phyloP scores from a whole-genome alignment of 2,329 filamentous ascomycete genomes.

The Elsinoe australis region DNA sequence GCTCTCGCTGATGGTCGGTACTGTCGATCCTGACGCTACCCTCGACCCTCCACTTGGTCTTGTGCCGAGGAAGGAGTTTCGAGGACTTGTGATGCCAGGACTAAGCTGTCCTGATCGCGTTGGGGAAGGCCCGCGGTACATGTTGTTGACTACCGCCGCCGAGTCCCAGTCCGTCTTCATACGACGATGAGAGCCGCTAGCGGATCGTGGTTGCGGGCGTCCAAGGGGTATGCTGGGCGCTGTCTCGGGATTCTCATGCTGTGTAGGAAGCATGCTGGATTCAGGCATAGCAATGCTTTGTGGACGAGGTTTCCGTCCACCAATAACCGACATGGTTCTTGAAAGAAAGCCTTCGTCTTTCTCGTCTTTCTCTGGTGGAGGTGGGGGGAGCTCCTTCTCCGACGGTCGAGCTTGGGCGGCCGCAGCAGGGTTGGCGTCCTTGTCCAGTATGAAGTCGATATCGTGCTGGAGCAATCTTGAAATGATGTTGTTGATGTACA shows the following conservation, averaged over 20 bases:
- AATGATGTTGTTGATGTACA: conserved; percentile 99
- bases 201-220: conserved; percentile 46
- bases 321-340: conserved; percentile 53
- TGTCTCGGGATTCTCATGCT: conserved; percentile 57
- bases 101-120: conserved; percentile 29
- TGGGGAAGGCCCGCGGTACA: conserved; percentile 64
- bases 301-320: conserved; percentile 32
- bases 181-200: conserved; percentile 34
- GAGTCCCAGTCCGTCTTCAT: conserved; percentile 44
- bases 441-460: conserved; percentile 87
- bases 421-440: conserved; percentile 41
- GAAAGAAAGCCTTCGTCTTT: conserved; percentile 43
- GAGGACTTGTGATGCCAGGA: conserved; percentile 54
- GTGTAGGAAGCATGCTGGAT: conserved; percentile 21
- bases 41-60: conserved; percentile 32
- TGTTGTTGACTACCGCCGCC: conserved; percentile 73
- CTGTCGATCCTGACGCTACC: conserved; percentile 30
- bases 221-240: conserved; percentile 68
- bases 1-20: conserved; percentile 14
- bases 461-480: conserved; percentile 89
- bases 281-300: conserved; percentile 27
- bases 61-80: conserved; percentile 54
- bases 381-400: conserved; percentile 79
- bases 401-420: conserved; percentile 26
- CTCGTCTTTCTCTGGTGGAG: conserved; percentile 54